Evolutionary conservation across 805 yeast species (phyloP).

Genomic region (Wickerhamiella kurtzmanii): DNA sequence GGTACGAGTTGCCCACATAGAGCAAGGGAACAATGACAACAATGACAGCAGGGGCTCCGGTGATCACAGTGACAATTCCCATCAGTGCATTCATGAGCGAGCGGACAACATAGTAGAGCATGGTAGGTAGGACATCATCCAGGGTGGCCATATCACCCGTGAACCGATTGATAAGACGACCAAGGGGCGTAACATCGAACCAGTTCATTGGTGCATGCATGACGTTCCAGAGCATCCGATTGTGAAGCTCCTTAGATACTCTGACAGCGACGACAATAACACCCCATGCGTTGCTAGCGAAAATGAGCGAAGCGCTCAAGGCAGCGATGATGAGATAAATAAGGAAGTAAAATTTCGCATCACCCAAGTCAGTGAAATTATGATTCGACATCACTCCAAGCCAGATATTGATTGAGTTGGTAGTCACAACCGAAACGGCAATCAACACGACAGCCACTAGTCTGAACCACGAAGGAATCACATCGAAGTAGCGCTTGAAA

Average conservation of each 20-base stretch:
- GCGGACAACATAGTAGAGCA: conserved; percentile 38
- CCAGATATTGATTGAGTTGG: conserved; percentile 14
- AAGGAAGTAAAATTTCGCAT: conserved; percentile 42
- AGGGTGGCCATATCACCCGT: conserved; percentile 68
- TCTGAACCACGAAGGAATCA: conserved; percentile 28
- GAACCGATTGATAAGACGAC: conserved; percentile 63
- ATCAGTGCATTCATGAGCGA: conserved; percentile 42
- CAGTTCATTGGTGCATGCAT: conserved; percentile 64
- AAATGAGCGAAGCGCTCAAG: conserved; percentile 22
- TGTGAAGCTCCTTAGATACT: conserved; percentile 31
- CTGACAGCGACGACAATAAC: conserved; percentile 37
- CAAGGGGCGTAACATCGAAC: conserved; percentile 69
- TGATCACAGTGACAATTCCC: conserved; percentile 42
- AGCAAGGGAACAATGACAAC: conserved; percentile 43
- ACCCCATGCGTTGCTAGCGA: conserved; percentile 34
- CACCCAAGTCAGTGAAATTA: conserved; percentile 10
- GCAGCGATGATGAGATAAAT: conserved; percentile 62
- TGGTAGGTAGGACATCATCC: conserved; percentile 56
- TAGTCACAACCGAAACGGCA: conserved; percentile 22
- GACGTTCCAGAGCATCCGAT: conserved; percentile 40
- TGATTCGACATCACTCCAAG: conserved; percentile 19
- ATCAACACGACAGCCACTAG: conserved; percentile 26
- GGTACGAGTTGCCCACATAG: conserved; percentile 50
- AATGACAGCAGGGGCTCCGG: conserved; percentile 58
- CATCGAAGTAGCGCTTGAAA: conserved; percentile 18